These are phyloP conservation scores for Pharnaceum exiguum DNA, from an alignment of 148 eudicot genomes.

Conservation along the genomic window DNA sequence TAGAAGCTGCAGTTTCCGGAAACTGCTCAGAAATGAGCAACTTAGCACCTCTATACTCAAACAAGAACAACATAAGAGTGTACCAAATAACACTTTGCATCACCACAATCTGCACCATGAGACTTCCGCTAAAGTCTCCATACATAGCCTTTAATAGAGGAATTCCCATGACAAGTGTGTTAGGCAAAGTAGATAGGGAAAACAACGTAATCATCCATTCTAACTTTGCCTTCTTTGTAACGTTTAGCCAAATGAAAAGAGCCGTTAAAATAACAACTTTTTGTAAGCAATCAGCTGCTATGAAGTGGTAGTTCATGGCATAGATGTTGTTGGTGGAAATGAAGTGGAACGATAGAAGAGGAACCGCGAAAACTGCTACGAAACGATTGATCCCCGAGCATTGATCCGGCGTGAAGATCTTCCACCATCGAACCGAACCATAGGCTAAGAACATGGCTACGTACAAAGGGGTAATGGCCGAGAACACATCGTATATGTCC, in stretches of 20 bases:
- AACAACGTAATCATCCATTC: conserved; percentile 96
- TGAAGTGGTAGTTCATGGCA: conserved; percentile 84
- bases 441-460: conserved; percentile 95
- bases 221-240: conserved; percentile 52
- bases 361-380: conserved; percentile 91
- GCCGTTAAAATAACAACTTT: conserved; percentile 63
- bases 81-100: conserved; percentile 90
- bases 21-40: conserved; percentile 79
- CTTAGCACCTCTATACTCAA: conserved; percentile 87
- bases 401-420: conserved; percentile 94
- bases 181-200: conserved; percentile 83
- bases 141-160: conserved; percentile 88
- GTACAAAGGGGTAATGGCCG: conserved; percentile 78
- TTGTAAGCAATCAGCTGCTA: conserved; percentile 82
- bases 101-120: conserved; percentile 95
- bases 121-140: conserved; percentile 65
- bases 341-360: conserved; percentile 87
- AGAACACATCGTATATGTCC: conserved; percentile 85
- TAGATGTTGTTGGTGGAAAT: conserved; percentile 82
- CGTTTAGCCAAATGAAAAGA: conserved; percentile 57
- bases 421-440: conserved; percentile 96
- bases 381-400: conserved; percentile 97
- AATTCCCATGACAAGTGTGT: conserved; percentile 95
- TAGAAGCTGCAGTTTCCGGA: conserved; percentile 78
- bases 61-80: conserved; percentile 81